Percentiles rank a stretch among this genome's conserved stretches.
phyloP scores from a whole-genome alignment of 2,329 filamentous ascomycete genomes.

The Colletotrichum lupini region DNA sequence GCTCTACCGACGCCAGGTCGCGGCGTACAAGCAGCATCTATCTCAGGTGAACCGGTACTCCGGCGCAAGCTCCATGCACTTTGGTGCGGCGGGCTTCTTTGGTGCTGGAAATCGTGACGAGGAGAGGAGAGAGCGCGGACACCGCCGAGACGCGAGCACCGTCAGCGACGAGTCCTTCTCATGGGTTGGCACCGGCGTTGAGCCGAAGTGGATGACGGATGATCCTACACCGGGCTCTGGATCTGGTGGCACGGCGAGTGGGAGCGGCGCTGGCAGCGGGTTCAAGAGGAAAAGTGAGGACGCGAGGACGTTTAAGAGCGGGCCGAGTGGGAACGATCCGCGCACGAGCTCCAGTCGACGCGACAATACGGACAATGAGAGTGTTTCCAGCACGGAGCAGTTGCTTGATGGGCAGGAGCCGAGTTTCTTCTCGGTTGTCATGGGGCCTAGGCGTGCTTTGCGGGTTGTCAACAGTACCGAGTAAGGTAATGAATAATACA shows the following conservation, averaged over 20 bases:
- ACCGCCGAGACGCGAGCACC: conserved; percentile 38
- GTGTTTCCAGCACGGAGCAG: conserved; percentile 61
- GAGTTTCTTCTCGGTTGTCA: conserved; percentile 76
- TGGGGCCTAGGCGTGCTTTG: conserved; percentile 76
- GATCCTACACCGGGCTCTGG: conserved; percentile 39
- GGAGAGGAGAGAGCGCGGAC: conserved; percentile 29
- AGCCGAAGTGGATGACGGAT: conserved; percentile 44
- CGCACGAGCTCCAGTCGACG: conserved; percentile 35
- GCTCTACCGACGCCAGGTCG: conserved; percentile 78
- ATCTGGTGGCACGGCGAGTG: conserved; percentile 37
- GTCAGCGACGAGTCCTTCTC: conserved; percentile 41
- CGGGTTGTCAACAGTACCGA: conserved; percentile 71
- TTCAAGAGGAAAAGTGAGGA: conserved; percentile 37
- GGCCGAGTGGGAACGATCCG: conserved; percentile 33
- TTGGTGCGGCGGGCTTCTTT: conserved; percentile 40
- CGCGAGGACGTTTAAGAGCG: conserved; percentile 21
- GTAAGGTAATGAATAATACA: not conserved
- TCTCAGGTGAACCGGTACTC: conserved; percentile 70
- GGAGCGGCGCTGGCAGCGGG: conserved; percentile 26
- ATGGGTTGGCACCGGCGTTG: conserved; percentile 45
- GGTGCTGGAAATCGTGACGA: conserved; percentile 37
- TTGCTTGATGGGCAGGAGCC: conserved; percentile 72
- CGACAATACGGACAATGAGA: conserved; percentile 41
- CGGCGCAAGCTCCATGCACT: conserved; percentile 53
- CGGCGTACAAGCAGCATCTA: conserved; percentile 76